These are phyloP conservation scores for Osmanthus fragrans DNA, from an alignment of 257 asterid species.

Conservation along the genomic window DNA sequence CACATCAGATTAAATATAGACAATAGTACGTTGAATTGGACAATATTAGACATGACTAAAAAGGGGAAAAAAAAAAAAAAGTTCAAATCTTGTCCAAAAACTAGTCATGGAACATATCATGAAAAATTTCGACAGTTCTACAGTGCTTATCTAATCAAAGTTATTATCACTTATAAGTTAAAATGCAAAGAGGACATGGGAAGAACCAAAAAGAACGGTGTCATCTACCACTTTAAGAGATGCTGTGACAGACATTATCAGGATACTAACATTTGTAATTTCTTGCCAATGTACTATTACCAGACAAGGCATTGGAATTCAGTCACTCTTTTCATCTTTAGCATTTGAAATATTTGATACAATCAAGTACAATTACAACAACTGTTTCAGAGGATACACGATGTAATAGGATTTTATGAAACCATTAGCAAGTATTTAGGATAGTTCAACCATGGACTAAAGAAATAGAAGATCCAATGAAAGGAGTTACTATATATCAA, in stretches of 20 bases:
- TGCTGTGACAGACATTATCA: neutral
- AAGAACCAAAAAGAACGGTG: neutral
- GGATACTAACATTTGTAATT: neutral
- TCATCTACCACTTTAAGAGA: neutral
- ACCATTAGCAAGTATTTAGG: conserved; percentile 11
- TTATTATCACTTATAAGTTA: no score
- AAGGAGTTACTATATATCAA: neutral
- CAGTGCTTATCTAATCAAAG: no score
- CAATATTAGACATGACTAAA: no score
- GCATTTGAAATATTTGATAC: conserved; percentile 8
- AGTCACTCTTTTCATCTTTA: conserved; percentile 6
- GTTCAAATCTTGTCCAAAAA: no score
- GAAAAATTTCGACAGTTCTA: neutral
- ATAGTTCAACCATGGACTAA: neutral
- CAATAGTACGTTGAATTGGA: no score
- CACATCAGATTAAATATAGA: no score
- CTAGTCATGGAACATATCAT: neutral
- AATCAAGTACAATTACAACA: conserved; percentile 25
- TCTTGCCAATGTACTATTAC: neutral
- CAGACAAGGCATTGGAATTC: neutral
- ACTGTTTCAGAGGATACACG: conserved; percentile 6
- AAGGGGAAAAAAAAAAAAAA: no score
- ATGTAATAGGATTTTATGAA: neutral
- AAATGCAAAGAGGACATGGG: neutral
- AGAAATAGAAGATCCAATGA: conserved; percentile 9